Evolutionary conservation across 2,329 filamentous ascomycete genomes (phyloP).

Genomic region (Pestalotiopsis sp.): DNA sequence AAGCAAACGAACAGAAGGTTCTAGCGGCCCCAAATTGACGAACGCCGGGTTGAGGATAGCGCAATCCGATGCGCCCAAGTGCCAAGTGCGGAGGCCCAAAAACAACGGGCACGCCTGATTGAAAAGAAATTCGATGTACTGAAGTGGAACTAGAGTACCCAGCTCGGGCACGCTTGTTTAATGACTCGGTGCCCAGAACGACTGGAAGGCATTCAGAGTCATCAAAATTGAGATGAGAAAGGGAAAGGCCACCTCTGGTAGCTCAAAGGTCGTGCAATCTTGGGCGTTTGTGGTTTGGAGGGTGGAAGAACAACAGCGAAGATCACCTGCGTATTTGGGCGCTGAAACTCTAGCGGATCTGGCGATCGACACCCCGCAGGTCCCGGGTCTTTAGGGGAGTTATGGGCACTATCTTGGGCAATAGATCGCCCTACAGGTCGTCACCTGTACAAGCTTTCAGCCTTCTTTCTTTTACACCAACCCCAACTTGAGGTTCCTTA

Average conservation of each 20-base stretch:
- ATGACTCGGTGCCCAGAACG: neutral
- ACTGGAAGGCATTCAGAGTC: neutral
- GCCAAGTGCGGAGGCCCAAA: neutral
- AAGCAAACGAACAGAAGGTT: conserved; percentile 12
- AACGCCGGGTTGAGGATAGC: conserved; percentile 4
- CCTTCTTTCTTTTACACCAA: neutral
- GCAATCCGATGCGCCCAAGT: neutral
- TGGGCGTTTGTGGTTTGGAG: neutral
- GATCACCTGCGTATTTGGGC: neutral
- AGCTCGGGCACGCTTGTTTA: neutral
- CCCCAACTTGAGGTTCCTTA: neutral
- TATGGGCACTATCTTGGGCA: neutral
- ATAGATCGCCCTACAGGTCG: neutral
- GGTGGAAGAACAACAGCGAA: neutral
- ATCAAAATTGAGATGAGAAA: neutral
- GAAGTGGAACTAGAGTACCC: neutral
- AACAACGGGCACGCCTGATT: neutral
- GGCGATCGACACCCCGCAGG: neutral
- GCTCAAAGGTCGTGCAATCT: neutral
- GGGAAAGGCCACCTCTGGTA: neutral
- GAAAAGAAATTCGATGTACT: neutral
- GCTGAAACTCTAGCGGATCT: conserved; percentile 5
- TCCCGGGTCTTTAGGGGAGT: neutral
- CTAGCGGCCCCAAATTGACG: conserved; percentile 3
- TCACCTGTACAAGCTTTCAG: neutral